These are phyloP conservation scores for Saposhnikovia divaricata DNA, from an alignment of 129 eudicot species.

Conservation along the genomic window DNA sequence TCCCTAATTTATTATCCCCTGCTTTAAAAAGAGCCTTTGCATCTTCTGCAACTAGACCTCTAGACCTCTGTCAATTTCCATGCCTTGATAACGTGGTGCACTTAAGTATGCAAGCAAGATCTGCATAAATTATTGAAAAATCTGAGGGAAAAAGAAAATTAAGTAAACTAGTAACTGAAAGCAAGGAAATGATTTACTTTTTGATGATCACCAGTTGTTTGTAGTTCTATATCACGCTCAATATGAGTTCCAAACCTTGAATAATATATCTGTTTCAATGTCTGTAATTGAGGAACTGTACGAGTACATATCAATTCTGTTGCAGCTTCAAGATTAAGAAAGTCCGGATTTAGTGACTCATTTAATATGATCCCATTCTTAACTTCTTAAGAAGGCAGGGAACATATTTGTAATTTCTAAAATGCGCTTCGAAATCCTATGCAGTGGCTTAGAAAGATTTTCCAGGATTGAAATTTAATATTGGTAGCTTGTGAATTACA, in stretches of 20 bases:
- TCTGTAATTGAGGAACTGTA: slow-evolving; percentile 34
- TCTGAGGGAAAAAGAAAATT: background rate
- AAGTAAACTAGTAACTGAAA: background rate
- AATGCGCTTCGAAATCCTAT: no score
- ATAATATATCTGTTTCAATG: slow-evolving; percentile 34
- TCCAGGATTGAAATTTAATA: no score
- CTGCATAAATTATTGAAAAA: slow-evolving; percentile 28
- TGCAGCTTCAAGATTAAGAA: slow-evolving; percentile 33
- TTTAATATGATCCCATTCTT: slow-evolving; percentile 26
- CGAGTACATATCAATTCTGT: slow-evolving; percentile 54
- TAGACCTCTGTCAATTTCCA: slow-evolving; percentile 48
- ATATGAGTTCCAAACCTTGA: slow-evolving; percentile 30
- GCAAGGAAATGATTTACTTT: slow-evolving; percentile 26
- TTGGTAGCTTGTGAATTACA: no score
- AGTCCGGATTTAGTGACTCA: slow-evolving; percentile 26
- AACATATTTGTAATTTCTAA: no score
- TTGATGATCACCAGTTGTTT: slow-evolving; percentile 44
- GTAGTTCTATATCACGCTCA: slow-evolving; percentile 36
- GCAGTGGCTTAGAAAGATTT: no score
- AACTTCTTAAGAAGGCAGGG: no score
- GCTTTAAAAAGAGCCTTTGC: slow-evolving; percentile 54
- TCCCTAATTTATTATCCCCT: slow-evolving; percentile 60
- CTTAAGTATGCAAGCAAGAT: slow-evolving; percentile 45
- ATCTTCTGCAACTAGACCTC: slow-evolving; percentile 45
- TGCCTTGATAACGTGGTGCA: slow-evolving; percentile 46